Percentiles rank a stretch among this genome's conserved stretches.
Evolutionary conservation across 1,284 basidiomycete species (phyloP).

Genomic region (Ustanciosporium gigantosporum): DNA sequence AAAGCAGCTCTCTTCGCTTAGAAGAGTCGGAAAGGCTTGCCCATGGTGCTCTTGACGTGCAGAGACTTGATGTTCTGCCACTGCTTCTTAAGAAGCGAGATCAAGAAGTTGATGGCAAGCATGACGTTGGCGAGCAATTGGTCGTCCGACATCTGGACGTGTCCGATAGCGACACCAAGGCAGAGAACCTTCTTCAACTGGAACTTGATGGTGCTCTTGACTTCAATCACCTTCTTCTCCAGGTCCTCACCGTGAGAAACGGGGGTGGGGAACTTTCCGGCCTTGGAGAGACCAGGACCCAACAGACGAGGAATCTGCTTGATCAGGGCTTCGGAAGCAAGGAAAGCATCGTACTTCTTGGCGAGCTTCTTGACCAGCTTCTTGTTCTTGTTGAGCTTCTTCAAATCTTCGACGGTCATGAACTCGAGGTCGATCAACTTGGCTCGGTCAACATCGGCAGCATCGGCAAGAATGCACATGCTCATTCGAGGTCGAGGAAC

Average conservation of each 20-base stretch:
- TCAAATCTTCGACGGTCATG: slow-evolving; percentile 99
- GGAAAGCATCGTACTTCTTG: slow-evolving; percentile 99
- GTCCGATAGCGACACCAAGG: slow-evolving; percentile 96
- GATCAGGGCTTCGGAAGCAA: slow-evolving; percentile 96
- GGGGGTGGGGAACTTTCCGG: slow-evolving; percentile 96
- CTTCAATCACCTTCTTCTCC: slow-evolving; percentile 86
- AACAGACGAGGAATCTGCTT: slow-evolving; percentile 99
- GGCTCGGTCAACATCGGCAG: slow-evolving; percentile 96
- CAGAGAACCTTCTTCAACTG: slow-evolving; percentile 92
- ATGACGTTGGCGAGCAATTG: slow-evolving; percentile 96
- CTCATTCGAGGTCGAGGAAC: slow-evolving; percentile 98
- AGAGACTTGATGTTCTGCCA: slow-evolving; percentile 99
- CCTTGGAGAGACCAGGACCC: slow-evolving; percentile 99
- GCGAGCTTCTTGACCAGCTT: slow-evolving; percentile 99
- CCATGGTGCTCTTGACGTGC: slow-evolving; percentile 99
- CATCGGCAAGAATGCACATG: slow-evolving; percentile 98
- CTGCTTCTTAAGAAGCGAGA: slow-evolving; percentile 99
- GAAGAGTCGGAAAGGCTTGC: slow-evolving; percentile 93
- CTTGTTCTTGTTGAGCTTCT: slow-evolving; percentile 99
- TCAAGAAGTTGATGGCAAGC: slow-evolving; percentile 99
- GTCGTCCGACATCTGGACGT: slow-evolving; percentile 96
- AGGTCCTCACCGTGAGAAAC: slow-evolving; percentile 93
- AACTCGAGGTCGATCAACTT: slow-evolving; percentile 94
- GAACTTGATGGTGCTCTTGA: slow-evolving; percentile 86
- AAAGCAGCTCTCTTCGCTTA: slow-evolving; percentile 64